Conservation (phyloP, 228 moss, liverwort and hornwort species). For the Sphagnum magellanicum region DNA sequence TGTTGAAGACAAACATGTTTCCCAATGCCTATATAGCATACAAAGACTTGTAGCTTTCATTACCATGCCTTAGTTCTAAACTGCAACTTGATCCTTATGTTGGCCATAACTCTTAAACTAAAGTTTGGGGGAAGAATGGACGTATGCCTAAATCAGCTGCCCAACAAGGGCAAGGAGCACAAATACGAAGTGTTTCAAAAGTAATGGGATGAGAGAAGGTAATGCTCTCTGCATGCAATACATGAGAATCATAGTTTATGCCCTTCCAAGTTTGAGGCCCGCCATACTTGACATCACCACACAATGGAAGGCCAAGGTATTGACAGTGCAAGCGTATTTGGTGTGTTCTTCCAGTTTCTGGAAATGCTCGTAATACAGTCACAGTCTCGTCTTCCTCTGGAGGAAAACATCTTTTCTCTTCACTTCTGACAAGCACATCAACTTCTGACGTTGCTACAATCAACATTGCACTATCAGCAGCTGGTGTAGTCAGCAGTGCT, state of each 20-base stretch:
- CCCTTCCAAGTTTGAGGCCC: constrained; percentile 70
- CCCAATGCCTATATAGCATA: too few species aligned
- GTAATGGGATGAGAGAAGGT: constrained; percentile 81
- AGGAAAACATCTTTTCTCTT: constrained; percentile 8
- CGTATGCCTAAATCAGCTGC: constrained; percentile 52
- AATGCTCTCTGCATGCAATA: constrained; percentile 84
- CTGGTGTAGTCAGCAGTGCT: constrained; percentile 5
- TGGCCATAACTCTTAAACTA: too few species aligned
- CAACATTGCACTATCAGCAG: constrained; percentile 10
- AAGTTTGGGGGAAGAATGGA: constrained; percentile 24
- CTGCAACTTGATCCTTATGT: too few species aligned
- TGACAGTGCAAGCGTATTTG: constrained; percentile 94
- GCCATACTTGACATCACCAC: constrained; percentile 91
- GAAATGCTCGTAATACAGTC: constrained; percentile 70
- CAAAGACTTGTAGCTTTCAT: too few species aligned
- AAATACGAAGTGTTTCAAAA: constrained; percentile 35
- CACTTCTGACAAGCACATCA: constrained; percentile 13
- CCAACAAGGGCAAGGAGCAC: constrained; percentile 76
- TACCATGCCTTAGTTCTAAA: too few species aligned
- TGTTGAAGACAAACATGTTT: too few species aligned
- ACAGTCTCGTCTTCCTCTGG: constrained; percentile 34
- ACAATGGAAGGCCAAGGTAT: constrained; percentile 70
- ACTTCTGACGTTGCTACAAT: constrained; percentile 18
- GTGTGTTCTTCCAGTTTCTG: constrained; percentile 90
- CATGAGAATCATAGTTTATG: constrained; percentile 65